phyloP scores from a whole-genome alignment of 148 eudicot species.

The Rhododendron vialii region DNA sequence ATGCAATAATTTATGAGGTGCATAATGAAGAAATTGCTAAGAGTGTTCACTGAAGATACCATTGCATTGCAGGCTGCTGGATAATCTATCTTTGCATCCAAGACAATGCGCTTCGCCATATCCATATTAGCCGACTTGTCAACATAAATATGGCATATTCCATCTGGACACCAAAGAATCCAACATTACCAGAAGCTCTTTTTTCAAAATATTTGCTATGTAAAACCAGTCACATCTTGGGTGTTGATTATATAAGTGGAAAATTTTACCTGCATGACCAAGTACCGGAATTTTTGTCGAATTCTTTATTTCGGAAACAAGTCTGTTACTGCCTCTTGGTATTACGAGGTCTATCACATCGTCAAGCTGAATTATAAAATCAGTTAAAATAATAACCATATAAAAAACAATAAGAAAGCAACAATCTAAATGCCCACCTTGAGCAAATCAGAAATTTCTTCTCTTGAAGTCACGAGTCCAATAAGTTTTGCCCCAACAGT shows the following conservation, averaged over 20 bases:
- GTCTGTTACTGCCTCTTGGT: slow-evolving; percentile 94
- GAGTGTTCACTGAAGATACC: slow-evolving; percentile 34
- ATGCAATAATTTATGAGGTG: neutral
- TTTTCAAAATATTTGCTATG: neutral
- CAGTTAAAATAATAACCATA: neutral
- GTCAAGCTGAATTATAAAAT: slow-evolving; percentile 54
- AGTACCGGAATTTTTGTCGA: slow-evolving; percentile 92
- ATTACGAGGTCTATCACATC: slow-evolving; percentile 97
- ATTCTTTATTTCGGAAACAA: slow-evolving; percentile 73
- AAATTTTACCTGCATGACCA: slow-evolving; percentile 73
- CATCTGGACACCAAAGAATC: slow-evolving; percentile 42
- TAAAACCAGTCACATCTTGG: neutral
- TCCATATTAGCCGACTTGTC: slow-evolving; percentile 84
- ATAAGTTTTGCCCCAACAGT: slow-evolving; percentile 72
- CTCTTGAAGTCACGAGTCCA: slow-evolving; percentile 81
- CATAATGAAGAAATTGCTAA: neutral
- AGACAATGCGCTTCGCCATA: slow-evolving; percentile 66
- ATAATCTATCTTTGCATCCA: slow-evolving; percentile 80
- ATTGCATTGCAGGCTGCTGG: slow-evolving; percentile 98
- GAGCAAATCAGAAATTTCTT: slow-evolving; percentile 82
- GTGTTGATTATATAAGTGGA: neutral
- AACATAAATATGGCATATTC: slow-evolving; percentile 87
- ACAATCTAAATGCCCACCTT: slow-evolving; percentile 33
- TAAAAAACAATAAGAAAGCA: neutral
- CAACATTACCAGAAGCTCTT: slow-evolving; percentile 5